Evolutionary conservation across 2,329 filamentous ascomycete species (phyloP), one percentile per base, ranked within the genome.

Genomic region (Myrmaecium sp.): DNA sequence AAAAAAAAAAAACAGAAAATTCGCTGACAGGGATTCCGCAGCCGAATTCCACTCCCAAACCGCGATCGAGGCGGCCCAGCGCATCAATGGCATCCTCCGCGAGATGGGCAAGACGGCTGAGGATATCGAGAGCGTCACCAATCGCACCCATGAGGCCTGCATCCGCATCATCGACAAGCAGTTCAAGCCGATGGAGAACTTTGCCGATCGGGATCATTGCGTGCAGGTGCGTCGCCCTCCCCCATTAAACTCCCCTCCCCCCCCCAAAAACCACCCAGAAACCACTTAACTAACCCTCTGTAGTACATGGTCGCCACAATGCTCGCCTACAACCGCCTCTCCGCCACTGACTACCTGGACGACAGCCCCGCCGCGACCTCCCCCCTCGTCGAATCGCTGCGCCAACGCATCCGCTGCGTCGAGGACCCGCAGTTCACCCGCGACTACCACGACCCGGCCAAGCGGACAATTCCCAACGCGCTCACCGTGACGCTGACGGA

Each of bases 91-190:
- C 54, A 72, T 81, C 56, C 72, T 98, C 37, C 76, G 78, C 55
- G 64, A 69, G 21, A 62, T 78, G 62, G 86, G 83, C 60, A 93
- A 94, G 68, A 79, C 75, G 28, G 83, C 84, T 30, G 78, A 76
- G 41, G 86, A 98, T 55, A 55, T 98, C 63, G 86, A 92, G 63
- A 68, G 69, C 34, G 71, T 98, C 46, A 83, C 77, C 42, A 93
- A 86, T 71, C 77, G 89, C 44, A 98, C 89, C 6, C 89, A 98
- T 62, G 89, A 98, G 60, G 89, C 89, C 32, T 95, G 89, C 63
- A 72, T 98, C 51, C 83, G 89, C 46, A 98, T 98, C 60, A 98
- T 98, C 47, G 89, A 98, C 70, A 98, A 98, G 69, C 89, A 98
- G 62, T 91, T 93, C 69, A 95, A 94, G 70, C 75, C 84, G 43